Evolutionary conservation across 371 early-diverging fungal genomes (phyloP), one percentile per base, ranked within the genome.

Genomic region (Zopfochytrium polystomum): DNA sequence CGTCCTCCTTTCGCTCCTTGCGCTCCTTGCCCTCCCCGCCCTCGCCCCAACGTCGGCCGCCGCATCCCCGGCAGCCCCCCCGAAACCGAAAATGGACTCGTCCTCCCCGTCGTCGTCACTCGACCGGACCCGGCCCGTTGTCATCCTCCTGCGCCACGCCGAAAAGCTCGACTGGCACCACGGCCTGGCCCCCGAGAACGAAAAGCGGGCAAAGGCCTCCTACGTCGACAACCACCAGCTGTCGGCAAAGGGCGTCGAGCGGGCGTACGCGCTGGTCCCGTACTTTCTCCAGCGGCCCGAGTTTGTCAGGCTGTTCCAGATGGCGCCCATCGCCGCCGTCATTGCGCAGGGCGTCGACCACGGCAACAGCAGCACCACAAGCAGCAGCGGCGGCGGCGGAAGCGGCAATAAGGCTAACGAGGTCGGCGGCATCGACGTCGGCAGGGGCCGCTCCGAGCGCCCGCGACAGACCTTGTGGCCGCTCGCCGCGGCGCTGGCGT

Each of bases 111-210:
- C n/a, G n/a, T n/a, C n/a, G n/a, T n/a, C n/a, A n/a, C n/a, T n/a
- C n/a, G n/a, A n/a, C n/a, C n/a, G n/a, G n/a, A n/a, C n/a, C n/a
- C n/a, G n/a, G n/a, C 56, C 56, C 3, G 66, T 62, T 20, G 49
- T 78, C 54, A 53, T 78, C 43, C 59, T 78, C 6, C 59, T 78
- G 54, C 69, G 78, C n/a, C 78, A 78, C 59, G 78, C 68, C 52
- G 78, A 78, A 52, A 78, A 78, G 58, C 74, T 73, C 9, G 33
- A 53, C 0, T 78, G 78, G 78, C 58, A 50, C 13, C 29, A 55
- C 25, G 74, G 74, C 15, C 45, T 25, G 2, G 7, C 31, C 2
- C 75, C 71, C 15, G 60, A 32, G 13, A 35, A 32, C 7, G 5
- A 13, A 7, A 31, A 23, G 20, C 23, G 4, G 35, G 53, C 58